A percentile compares a stretch with the other conserved stretches of the same genome.
phyloP scores from a whole-genome alignment of 371 early-diverging fungal species.

The Mucor mucedo region DNA sequence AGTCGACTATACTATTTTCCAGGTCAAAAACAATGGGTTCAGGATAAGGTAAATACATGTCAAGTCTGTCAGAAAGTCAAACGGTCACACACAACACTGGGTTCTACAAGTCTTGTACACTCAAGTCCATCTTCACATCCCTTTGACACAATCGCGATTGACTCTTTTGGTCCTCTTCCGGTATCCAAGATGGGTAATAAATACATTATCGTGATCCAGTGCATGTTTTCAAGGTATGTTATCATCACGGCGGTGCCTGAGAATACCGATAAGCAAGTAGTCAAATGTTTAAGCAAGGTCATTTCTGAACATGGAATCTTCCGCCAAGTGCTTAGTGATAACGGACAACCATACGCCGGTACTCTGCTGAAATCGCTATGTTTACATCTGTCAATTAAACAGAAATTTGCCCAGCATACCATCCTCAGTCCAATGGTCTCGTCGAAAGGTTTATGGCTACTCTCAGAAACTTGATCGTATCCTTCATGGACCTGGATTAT shows the following conservation, averaged over 20 bases:
- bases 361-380: no score
- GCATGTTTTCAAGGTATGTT: neutral
- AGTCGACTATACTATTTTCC: neutral
- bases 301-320: neutral
- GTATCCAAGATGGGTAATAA: neutral
- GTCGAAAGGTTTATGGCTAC: constrained; percentile 21
- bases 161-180: constrained; percentile 10
- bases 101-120: neutral
- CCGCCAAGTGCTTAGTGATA: neutral
- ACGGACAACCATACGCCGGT: constrained; percentile 4
- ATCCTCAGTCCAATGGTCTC: constrained; percentile 10
- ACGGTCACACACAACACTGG: neutral
- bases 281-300: neutral
- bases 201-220: neutral
- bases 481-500: no score
- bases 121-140: neutral
- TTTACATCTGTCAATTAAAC: neutral
- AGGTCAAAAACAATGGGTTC: neutral
- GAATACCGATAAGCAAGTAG: neutral
- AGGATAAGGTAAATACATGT: neutral
- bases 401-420: constrained; percentile 2
- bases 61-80: constrained; percentile 9
- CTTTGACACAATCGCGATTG: constrained; percentile 1
- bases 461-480: no score
- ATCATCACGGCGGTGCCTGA: neutral